These are phyloP conservation scores for Benincasa hispida DNA, from an alignment of 306 rosid genomes.

Conservation along the genomic window DNA sequence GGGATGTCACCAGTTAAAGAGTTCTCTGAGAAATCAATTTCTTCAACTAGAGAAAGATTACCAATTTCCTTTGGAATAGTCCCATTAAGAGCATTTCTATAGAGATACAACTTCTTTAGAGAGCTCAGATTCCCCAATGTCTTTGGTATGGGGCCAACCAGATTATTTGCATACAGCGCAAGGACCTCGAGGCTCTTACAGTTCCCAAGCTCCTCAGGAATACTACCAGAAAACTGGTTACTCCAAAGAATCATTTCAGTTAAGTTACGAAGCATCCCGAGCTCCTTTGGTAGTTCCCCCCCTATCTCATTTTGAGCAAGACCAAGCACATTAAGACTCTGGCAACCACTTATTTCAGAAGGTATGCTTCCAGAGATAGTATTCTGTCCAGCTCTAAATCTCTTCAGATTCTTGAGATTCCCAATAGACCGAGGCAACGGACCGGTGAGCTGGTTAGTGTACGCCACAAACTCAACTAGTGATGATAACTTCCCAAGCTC, in stretches of 20 bases:
- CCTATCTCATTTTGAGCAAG: conserved; percentile 72
- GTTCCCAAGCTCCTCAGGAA: conserved; percentile 78
- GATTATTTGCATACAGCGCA: conserved; percentile 65
- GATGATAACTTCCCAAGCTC: conserved; percentile 68
- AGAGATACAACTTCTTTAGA: conserved; percentile 57
- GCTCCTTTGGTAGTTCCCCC: conserved; percentile 67
- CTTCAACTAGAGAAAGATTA: conserved; percentile 52
- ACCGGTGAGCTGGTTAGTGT: conserved; percentile 64
- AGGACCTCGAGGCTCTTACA: conserved; percentile 56
- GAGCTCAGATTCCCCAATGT: conserved; percentile 62
- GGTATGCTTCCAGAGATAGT: conserved; percentile 75
- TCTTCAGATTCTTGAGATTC: conserved; percentile 50
- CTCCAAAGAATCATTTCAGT: conserved; percentile 52
- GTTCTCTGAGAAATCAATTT: conserved; percentile 87
- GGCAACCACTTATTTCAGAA: conserved; percentile 54
- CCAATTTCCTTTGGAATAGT: conserved; percentile 85
- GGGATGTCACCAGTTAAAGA: conserved; percentile 60
- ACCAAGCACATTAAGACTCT: conserved; percentile 57
- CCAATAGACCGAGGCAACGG: conserved; percentile 70
- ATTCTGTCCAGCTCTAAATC: conserved; percentile 78
- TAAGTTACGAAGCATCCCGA: conserved; percentile 61
- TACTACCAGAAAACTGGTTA: conserved; percentile 56
- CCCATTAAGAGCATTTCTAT: conserved; percentile 76
- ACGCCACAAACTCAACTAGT: conserved; percentile 61
- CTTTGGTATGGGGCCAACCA: conserved; percentile 55